These are phyloP conservation scores for Aspergillus ostianus DNA, from an alignment of 495 filamentous ascomycete genomes.

Conservation along the genomic window DNA sequence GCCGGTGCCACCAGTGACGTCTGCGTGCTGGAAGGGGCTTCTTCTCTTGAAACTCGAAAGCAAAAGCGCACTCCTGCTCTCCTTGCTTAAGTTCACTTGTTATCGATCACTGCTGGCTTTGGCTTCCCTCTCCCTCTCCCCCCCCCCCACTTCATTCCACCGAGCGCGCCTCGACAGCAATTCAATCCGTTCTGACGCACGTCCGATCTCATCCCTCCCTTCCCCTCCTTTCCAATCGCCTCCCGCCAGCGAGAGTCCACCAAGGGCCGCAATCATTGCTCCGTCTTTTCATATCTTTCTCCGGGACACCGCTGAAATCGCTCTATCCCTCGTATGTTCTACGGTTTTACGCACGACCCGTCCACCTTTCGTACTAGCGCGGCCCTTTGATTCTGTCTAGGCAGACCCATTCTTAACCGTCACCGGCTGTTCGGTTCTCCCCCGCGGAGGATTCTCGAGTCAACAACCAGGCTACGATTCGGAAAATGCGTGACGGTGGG, in stretches of 20 bases:
- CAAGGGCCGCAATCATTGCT: neutral
- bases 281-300: neutral
- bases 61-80: neutral
- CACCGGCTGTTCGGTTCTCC: neutral
- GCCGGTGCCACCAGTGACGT: neutral
- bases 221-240: neutral
- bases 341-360: neutral
- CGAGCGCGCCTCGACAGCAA: neutral
- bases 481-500: constrained; percentile 40
- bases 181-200: neutral
- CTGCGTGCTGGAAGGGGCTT: neutral
- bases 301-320: neutral
- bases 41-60: neutral
- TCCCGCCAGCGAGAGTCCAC: neutral
- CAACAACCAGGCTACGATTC: neutral
- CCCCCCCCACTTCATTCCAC: too few species aligned
- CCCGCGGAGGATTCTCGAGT: neutral
- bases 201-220: neutral
- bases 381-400: neutral
- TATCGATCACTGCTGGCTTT: neutral
- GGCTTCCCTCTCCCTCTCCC: neutral
- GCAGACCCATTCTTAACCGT: neutral
- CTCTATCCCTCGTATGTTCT: neutral
- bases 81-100: neutral
- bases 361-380: neutral